Base-by-base conservation (phyloP, 2,329 filamentous ascomycete species). In the Seiridium cupressi region DNA sequence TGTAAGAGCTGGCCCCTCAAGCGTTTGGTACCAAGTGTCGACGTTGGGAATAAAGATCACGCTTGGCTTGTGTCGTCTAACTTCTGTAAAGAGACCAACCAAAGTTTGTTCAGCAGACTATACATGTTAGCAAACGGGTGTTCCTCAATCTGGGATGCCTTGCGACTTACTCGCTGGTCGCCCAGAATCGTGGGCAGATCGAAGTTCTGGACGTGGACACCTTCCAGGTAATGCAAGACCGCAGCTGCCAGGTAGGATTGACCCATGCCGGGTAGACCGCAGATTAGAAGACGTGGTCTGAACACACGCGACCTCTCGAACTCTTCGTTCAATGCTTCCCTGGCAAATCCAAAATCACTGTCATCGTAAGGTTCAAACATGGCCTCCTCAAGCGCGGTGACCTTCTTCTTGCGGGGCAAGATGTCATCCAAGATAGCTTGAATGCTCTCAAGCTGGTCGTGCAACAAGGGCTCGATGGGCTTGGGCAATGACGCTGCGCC, bases 31-130 rank as follows among this genome's bases (percentile, higher is more conserved):
- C 95, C 95, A 99, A 6, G 89, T 84, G 66, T 97, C 91, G 54
- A 98, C 86, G 66, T 93, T 89, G 2, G 95, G 94, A 48, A 99
- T 90, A 74, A 93, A 98, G 56, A 99, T 95, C 44, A 98, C 92
- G 72, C 93, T 96, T 0, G 95, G 95, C 73, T 97, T 97, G 72
- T 97, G 93, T 44, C 93, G 88, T 73, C 94, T 92, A 44, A 96
- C 91, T 77, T 98, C 95, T 1, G 91, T 88, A 70, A 99, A 98
- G 6, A 96, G 82, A 65, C 93, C 89, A 10, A 97, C 92, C 64
- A 99, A 87, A 8, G 93, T 91, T 66, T 95, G 91, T 77, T 98
- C 95, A 13, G 90, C 84, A 1, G 91, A 87, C 79, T 86, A 62
- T 63, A 53, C 9, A 36, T 55, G 63, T 75, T 66, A 75, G 70